Percentiles rank a stretch among this genome's conserved stretches.
Conservation (phyloP, 108 stramenopile genomes). For the Conticribra guillardii region DNA sequence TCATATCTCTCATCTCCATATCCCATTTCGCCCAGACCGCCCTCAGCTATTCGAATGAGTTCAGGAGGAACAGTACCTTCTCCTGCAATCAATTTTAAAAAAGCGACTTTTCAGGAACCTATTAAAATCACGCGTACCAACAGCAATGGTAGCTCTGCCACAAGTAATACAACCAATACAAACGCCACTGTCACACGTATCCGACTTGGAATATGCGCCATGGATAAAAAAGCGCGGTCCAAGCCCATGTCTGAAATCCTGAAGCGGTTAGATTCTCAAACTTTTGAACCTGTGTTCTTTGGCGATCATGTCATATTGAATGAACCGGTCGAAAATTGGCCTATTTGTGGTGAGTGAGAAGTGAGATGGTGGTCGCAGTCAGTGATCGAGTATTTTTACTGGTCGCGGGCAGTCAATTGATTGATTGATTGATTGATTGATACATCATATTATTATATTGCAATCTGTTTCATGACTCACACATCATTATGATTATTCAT, state of each 20-base stretch:
- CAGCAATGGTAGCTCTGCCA: slow-evolving; percentile 30
- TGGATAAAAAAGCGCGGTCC: slow-evolving; percentile 94
- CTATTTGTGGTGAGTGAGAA: too few relatives aligned
- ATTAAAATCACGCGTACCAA: slow-evolving; percentile 18
- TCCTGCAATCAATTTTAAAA: slow-evolving; percentile 11
- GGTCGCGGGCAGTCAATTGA: too few relatives aligned
- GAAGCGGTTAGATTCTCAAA: slow-evolving; percentile 70
- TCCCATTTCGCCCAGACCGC: slow-evolving; percentile 12
- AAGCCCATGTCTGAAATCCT: slow-evolving; percentile 99
- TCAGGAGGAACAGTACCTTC: neutral
- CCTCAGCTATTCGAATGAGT: slow-evolving; percentile 17
- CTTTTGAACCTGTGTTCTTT: slow-evolving; percentile 91
- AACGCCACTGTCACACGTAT: slow-evolving; percentile 57
- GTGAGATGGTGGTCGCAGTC: too few relatives aligned
- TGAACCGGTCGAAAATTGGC: slow-evolving; percentile 93
- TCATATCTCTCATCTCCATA: neutral
- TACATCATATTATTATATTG: too few relatives aligned
- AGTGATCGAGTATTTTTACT: too few relatives aligned
- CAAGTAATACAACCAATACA: slow-evolving; percentile 10
- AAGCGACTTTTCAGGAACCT: slow-evolving; percentile 32
- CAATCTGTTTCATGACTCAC: too few relatives aligned
- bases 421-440: too few relatives aligned
- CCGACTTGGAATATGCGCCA: slow-evolving; percentile 95
- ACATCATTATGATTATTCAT: too few relatives aligned
- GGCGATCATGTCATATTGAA: slow-evolving; percentile 92